Conservation (phyloP, 176 grass and related monocot genomes). For the Thinopyrum elongatum region DNA sequence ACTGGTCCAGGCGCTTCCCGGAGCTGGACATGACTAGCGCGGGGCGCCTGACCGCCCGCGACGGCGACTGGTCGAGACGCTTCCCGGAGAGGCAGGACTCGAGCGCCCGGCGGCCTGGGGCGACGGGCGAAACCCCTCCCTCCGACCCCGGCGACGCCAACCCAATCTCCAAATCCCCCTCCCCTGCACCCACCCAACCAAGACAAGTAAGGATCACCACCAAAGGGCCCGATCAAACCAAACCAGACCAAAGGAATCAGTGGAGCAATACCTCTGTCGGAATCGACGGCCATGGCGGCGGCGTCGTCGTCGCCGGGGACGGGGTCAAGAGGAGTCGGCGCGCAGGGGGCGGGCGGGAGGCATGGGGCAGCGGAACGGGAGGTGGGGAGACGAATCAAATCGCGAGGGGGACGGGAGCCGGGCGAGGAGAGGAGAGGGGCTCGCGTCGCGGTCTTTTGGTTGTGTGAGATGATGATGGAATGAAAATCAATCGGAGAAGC, state of each 20-base stretch:
- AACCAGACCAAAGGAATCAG: background rate
- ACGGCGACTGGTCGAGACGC: slow-evolving; percentile 36
- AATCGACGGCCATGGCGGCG: slow-evolving; percentile 42
- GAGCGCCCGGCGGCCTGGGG: slow-evolving; percentile 4
- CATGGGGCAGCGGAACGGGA: slow-evolving; percentile 32
- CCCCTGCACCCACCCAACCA: slow-evolving; percentile 14
- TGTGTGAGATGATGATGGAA: background rate
- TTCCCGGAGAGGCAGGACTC: slow-evolving; percentile 36
- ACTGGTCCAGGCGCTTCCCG: slow-evolving; percentile 61
- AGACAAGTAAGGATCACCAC: background rate
- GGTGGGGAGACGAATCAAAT: slow-evolving; percentile 36
- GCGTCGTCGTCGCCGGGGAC: slow-evolving; percentile 22
- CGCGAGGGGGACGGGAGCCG: slow-evolving; percentile 33
- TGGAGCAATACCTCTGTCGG: slow-evolving; percentile 32
- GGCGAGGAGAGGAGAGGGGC: background rate
- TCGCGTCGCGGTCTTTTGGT: slow-evolving; percentile 4
- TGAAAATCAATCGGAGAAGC: background rate
- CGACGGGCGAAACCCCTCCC: background rate
- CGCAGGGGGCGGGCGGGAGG: slow-evolving; percentile 7
- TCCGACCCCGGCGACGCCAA: slow-evolving; percentile 28
- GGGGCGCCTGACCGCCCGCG: slow-evolving; percentile 17
- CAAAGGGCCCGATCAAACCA: background rate
- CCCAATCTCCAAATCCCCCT: slow-evolving; percentile 49
- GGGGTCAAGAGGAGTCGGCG: slow-evolving; percentile 6
- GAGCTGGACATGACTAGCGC: slow-evolving; percentile 54